Conservation (phyloP, 768 basidiomycete species). For the Leucogyrophana mollusca region DNA sequence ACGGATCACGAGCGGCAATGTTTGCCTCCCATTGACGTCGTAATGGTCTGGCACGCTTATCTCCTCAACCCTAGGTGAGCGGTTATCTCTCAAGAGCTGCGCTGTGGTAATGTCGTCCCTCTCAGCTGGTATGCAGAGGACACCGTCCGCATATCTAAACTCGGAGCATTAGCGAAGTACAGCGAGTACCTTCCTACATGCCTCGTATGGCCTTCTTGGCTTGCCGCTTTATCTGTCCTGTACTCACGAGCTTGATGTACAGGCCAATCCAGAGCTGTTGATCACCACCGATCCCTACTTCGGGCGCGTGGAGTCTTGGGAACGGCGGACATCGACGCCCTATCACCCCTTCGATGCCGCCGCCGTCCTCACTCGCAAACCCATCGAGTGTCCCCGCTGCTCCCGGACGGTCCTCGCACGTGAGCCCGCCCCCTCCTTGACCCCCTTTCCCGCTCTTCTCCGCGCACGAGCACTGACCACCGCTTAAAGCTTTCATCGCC, state of each 20-base stretch:
- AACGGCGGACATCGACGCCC: constrained; percentile 7
- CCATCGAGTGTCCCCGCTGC: constrained; percentile 31
- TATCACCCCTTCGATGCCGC: constrained; percentile 29
- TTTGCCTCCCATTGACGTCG: constrained; percentile 37
- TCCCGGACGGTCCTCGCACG: constrained; percentile 11
- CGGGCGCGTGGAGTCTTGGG: constrained; percentile 7
- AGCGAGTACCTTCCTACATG: constrained; percentile 7
- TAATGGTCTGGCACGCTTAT: constrained; percentile 42
- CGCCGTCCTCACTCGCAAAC: constrained; percentile 12
- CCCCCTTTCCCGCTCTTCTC: background rate
- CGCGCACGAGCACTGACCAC: background rate
- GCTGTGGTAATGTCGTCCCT: background rate
- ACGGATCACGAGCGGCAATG: constrained; percentile 1
- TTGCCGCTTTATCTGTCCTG: too few species aligned
- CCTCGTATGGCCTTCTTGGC: constrained; percentile 5
- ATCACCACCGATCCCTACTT: background rate
- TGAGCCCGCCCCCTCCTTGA: constrained; percentile 16
- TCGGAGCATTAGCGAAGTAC: constrained; percentile 1
- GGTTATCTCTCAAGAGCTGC: background rate
- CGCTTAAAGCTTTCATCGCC: constrained; percentile 35
- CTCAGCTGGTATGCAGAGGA: constrained; percentile 27
- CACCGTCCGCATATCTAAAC: background rate
- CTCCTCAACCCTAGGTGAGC: constrained; percentile 36
- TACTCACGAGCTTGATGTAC: background rate
- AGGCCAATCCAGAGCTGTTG: constrained; percentile 2